Percentiles rank a stretch among this genome's conserved stretches.
phyloP scores from a whole-genome alignment of 73 alveolate genomes.

The Breviolum minutum region DNA sequence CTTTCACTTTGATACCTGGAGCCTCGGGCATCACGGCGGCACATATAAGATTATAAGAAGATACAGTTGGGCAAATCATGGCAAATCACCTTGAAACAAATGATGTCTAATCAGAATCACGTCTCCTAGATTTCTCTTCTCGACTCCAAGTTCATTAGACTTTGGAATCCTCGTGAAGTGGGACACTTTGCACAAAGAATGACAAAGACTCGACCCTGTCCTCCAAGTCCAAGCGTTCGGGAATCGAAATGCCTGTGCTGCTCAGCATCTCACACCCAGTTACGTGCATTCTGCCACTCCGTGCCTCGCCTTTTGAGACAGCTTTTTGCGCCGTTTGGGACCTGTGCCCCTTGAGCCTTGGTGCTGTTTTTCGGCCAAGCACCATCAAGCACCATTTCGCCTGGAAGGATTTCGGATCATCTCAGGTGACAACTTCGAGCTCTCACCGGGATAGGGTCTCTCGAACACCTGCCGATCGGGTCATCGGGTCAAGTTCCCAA shows the following conservation, averaged over 20 bases:
- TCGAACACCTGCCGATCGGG: not conserved
- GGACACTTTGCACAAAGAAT: not conserved
- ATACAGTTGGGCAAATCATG: not conserved
- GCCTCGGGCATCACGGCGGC: not conserved
- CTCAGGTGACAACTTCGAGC: not conserved
- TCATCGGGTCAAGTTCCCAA: not conserved
- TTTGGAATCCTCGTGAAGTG: too few relatives aligned
- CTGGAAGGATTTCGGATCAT: not conserved
- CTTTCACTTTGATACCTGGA: conserved; percentile 47
- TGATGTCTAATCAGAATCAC: too few relatives aligned
- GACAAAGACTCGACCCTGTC: not conserved
- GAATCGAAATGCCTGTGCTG: conserved; percentile 34
- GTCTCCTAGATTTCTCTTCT: too few relatives aligned
- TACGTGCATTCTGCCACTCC: not conserved
- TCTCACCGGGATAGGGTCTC: not conserved
- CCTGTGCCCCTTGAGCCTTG: too few relatives aligned
- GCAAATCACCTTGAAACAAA: too few relatives aligned
- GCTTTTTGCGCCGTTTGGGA: too few relatives aligned
- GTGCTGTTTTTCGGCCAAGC: not conserved
- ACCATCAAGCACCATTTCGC: not conserved
- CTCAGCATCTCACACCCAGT: not conserved
- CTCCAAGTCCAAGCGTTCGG: conserved; percentile 23
- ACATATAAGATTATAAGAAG: not conserved
- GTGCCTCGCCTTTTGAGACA: too few relatives aligned
- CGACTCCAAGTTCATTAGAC: too few relatives aligned